A percentile compares a stretch with the other conserved stretches of the same genome.
phyloP scores from a whole-genome alignment of 306 rosid genomes.

The Rubus idaeus region DNA sequence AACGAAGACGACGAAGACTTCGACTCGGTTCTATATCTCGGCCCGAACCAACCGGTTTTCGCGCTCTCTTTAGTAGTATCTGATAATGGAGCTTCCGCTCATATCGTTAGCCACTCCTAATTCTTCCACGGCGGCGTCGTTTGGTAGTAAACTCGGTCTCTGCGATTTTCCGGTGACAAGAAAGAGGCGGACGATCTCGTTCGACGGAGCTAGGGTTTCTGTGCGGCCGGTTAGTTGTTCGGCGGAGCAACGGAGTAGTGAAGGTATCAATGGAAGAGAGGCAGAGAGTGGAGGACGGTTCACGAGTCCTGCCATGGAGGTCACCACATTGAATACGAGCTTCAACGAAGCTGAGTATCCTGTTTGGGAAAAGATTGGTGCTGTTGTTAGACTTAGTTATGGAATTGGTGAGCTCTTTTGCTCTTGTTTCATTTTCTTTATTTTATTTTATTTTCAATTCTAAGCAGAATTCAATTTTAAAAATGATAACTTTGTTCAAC shows the following conservation, averaged over 20 bases:
- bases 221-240: constrained; percentile 53
- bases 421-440: not conserved
- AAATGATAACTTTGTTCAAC: not conserved
- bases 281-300: constrained; percentile 47
- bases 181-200: constrained; percentile 28
- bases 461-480: not conserved
- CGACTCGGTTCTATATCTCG: constrained; percentile 10
- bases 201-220: constrained; percentile 30
- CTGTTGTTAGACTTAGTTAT: constrained; percentile 85
- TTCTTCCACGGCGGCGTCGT: constrained; percentile 31
- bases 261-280: constrained; percentile 44
- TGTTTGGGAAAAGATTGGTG: constrained; percentile 91
- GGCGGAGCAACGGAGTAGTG: constrained; percentile 64
- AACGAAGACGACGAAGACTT: constrained; percentile 25
- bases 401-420: constrained; percentile 65
- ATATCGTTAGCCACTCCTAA: constrained; percentile 38
- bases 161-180: constrained; percentile 41
- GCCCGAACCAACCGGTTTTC: not conserved
- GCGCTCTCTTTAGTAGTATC: not conserved
- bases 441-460: not conserved
- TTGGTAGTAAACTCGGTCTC: constrained; percentile 41
- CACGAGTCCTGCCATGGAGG: constrained; percentile 75
- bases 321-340: constrained; percentile 57
- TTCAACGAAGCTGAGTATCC: constrained; percentile 77
- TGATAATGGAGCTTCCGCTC: constrained; percentile 33